Evolutionary conservation across 2,329 filamentous ascomycete species (phyloP), one percentile per base, ranked within the genome.

Genomic region (Cyanodermella asteris): DNA sequence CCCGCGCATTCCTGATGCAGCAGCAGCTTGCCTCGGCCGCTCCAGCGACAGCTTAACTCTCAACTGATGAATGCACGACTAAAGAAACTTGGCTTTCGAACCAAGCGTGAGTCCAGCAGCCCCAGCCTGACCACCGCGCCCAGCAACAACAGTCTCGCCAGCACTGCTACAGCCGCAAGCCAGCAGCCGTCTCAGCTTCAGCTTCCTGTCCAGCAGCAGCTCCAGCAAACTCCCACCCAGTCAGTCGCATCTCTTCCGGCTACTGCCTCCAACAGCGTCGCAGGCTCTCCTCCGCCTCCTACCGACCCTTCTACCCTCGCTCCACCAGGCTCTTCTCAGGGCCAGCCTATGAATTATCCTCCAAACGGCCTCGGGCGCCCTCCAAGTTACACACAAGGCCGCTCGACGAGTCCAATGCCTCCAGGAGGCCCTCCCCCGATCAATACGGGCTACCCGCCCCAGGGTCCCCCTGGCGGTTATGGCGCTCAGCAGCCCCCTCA

Each of bases 321-420:
- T n/a, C n/a, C 26, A 52, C 55, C 31, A 60, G 56, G 36, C 50
- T 61, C 22, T n/a, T n/a, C n/a, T n/a, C n/a, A n/a, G n/a, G n/a
- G n/a, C n/a, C n/a, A n/a, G n/a, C 49, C 59, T 37, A 67, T 67
- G 56, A 69, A 65, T 28, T 38, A 36, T 25, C 41, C 48, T 42
- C 51, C 50, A 34, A 56, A 60, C 34, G 53, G 55, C 20, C 51
- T 64, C 36, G 65, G 64, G 36, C 59, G 65, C 31, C 67, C 67
- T 37, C 67, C 67, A 21, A 69, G 63, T 41, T 72, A 72, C 45
- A 60, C 63, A 30, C 54, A 45, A 34, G 56, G 52, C 36, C 53
- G 59, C 28, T 54, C 60, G 20, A 50, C 52, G 30, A 61, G 57
- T 38, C 61, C 61, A 25, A 54, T 64, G 45, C 55, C 49, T 23